Conservation (phyloP, 2,329 filamentous ascomycete genomes). For the Botrytis paeoniae region DNA sequence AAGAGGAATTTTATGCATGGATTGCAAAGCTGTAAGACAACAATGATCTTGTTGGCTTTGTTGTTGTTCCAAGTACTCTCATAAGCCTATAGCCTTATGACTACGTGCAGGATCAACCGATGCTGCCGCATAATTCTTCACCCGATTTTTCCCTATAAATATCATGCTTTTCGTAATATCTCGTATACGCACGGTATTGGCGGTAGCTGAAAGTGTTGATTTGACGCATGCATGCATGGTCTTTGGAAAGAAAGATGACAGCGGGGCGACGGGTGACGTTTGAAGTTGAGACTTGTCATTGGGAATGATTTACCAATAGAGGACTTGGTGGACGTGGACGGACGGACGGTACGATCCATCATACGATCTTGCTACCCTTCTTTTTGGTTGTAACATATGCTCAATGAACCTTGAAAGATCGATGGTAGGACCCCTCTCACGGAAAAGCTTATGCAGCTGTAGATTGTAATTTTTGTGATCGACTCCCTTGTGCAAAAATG, state of each 20-base stretch:
- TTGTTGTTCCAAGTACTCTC: background rate
- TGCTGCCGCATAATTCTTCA: background rate
- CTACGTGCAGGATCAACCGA: background rate
- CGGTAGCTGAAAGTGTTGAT: background rate
- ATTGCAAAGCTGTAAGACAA: background rate
- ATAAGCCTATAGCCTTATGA: conserved; percentile 3
- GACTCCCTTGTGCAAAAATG: background rate
- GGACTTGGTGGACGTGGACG: background rate
- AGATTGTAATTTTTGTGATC: background rate
- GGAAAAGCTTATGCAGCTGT: background rate
- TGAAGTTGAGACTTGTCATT: conserved; percentile 7
- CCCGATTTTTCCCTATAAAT: background rate
- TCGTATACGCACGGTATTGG: background rate
- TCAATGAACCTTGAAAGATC: conserved; percentile 3
- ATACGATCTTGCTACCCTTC: conserved; percentile 8
- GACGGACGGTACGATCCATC: background rate
- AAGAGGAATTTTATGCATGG: background rate
- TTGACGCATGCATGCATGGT: background rate
- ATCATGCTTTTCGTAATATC: background rate
- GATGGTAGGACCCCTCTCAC: background rate
- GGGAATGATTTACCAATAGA: conserved; percentile 8
- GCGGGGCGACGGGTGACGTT: conserved; percentile 14
- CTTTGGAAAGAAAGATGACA: background rate
- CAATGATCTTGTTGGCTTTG: background rate
- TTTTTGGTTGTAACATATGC: background rate